Evolutionary conservation across 352 stramenopile species (phyloP), one percentile per base, ranked within the genome.

Genomic region (Pythium aristosporum): DNA sequence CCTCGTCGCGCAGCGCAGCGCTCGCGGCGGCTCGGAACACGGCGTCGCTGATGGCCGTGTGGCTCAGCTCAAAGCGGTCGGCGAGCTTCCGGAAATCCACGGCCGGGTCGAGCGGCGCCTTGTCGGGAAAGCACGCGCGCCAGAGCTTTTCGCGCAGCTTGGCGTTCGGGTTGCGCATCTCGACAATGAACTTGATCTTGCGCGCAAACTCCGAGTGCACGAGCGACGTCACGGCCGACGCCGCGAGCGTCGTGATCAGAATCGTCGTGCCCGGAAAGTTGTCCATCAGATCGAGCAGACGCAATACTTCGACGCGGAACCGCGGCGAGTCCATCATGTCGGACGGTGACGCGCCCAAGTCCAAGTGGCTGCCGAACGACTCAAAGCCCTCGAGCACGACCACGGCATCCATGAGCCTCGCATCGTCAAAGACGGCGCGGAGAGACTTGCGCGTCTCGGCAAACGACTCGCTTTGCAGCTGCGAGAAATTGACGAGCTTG

Each of bases 341-440:
- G 2, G 84, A 21, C 1, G 53, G 32, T 43, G 63, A 80, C 32
- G 76, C 69, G 36, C 52, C 60, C 30, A 73, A 65, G 67, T 92
- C 85, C 34, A 91, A 69, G 55, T 91, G 75, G 60, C 79, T 88
- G 44, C 81, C 88, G 63, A 96, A 93, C 32, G 86, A 85, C 71
- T 96, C 88, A 48, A 96, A 96, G 37, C 87, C 88, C 25, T 91
- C 87, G 30, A 96, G 75, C 36, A 95, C 83, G 2, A 95, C 73
- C 41, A 96, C 85, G 0, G 87, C 80, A 63, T 96, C 88, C 80
- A 93, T 93, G 43, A 96, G 74, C 10, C 85, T 75, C 23, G 87
- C 88, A 69, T 96, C 88, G 68, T 93, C 76, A 61, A 96, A 91
- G n/a, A 94, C 85, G 1, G 83, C 79, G 20, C 84, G 75, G 51